These are phyloP conservation scores for Oryza australiensis DNA, from an alignment of 176 grass and related monocot genomes.

Conservation along the genomic window DNA sequence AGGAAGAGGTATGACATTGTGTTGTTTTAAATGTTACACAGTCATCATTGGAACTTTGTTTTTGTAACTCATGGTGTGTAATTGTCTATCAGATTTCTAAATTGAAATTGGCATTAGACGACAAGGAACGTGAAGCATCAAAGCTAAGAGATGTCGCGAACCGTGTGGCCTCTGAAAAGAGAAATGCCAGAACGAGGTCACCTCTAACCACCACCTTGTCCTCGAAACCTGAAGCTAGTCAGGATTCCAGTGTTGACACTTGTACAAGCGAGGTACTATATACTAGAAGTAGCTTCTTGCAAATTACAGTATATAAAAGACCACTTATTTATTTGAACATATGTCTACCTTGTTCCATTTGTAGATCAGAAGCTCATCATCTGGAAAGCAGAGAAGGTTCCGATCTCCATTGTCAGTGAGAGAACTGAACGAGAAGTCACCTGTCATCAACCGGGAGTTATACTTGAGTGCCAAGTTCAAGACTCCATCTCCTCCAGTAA, in stretches of 20 bases:
- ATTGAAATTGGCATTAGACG: conserved; percentile 64
- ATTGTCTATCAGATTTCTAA: conserved; percentile 54
- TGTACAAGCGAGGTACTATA: conserved; percentile 51
- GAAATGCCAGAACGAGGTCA: conserved; percentile 48
- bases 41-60: background rate
- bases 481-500: conserved; percentile 58
- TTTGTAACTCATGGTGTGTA: background rate
- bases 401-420: conserved; percentile 49
- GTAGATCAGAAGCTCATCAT: conserved; percentile 65
- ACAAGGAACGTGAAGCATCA: conserved; percentile 57
- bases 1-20: conserved; percentile 67
- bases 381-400: conserved; percentile 66
- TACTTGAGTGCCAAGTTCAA: conserved; percentile 52
- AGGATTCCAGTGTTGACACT: conserved; percentile 39
- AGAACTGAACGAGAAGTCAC: conserved; percentile 55
- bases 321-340: background rate
- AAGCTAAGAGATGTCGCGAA: conserved; percentile 50
- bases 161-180: conserved; percentile 40
- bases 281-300: background rate
- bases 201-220: conserved; percentile 36
- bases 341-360: background rate
- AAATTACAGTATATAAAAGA: background rate
- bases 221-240: conserved; percentile 48
- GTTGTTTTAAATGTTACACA: conserved; percentile 10
- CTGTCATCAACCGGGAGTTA: conserved; percentile 44